Conservation (phyloP, 352 stramenopile genomes). For the Pythium plurisporium region DNA sequence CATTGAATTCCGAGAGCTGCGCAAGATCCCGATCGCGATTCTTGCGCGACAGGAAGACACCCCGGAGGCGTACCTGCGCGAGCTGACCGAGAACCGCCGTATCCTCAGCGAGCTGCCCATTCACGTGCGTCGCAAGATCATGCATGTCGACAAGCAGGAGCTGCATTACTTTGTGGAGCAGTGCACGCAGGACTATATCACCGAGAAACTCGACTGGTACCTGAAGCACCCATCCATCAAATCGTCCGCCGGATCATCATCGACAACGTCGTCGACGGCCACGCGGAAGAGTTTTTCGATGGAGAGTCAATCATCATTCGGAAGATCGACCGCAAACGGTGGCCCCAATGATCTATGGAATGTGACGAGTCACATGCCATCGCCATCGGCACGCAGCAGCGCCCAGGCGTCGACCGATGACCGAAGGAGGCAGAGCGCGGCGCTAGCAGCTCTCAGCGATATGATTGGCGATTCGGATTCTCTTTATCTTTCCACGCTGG, state of each 20-base stretch:
- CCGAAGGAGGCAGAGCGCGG: constrained; percentile 57
- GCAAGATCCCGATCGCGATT: constrained; percentile 79
- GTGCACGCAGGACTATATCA: constrained; percentile 70
- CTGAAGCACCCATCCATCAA: constrained; percentile 33
- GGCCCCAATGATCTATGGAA: constrained; percentile 51
- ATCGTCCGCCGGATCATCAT: constrained; percentile 17
- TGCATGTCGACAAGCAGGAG: constrained; percentile 65
- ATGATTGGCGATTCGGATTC: constrained; percentile 82
- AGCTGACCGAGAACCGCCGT: constrained; percentile 77
- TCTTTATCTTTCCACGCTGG: constrained; percentile 72
- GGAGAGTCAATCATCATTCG: background rate
- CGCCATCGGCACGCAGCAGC: constrained; percentile 21
- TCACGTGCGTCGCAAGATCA: constrained; percentile 79
- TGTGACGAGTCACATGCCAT: constrained; percentile 65
- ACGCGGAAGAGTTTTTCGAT: constrained; percentile 5
- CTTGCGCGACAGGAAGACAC: constrained; percentile 77
- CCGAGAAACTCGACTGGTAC: constrained; percentile 66
- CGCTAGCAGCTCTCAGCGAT: constrained; percentile 59
- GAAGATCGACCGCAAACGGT: constrained; percentile 1
- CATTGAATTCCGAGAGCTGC: constrained; percentile 85
- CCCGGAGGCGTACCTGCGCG: constrained; percentile 64
- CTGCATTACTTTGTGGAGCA: constrained; percentile 71
- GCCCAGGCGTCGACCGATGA: constrained; percentile 44
- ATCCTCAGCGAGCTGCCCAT: constrained; percentile 75
- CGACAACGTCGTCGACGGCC: background rate